Evolutionary conservation across 352 stramenopile genomes (phyloP).

Genomic region (Elongisporangium prolatum): DNA sequence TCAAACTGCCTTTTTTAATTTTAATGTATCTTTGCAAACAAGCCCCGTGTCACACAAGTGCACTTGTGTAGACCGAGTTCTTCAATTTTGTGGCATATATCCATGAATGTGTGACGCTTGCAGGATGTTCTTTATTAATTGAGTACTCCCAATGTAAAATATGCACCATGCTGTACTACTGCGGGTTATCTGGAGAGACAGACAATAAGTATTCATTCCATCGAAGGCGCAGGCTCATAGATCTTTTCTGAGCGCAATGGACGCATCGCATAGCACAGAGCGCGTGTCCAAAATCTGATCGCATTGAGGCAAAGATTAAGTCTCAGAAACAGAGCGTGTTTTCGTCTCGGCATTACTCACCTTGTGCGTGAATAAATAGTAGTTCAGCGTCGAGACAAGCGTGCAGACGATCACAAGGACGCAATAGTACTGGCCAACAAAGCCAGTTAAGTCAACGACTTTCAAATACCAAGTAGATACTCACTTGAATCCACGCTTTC

Average conservation of each 20-base stretch:
- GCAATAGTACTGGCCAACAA: conserved; percentile 33
- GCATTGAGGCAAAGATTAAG: background rate
- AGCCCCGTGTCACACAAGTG: too few species aligned
- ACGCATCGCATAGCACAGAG: background rate
- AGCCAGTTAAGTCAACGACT: background rate
- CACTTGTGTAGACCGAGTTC: too few species aligned
- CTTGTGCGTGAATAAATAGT: conserved; percentile 42
- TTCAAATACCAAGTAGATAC: background rate
- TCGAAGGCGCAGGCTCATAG: background rate
- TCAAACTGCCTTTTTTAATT: too few species aligned
- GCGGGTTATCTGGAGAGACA: too few species aligned
- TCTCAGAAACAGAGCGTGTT: background rate
- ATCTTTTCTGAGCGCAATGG: background rate
- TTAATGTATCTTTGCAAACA: too few species aligned
- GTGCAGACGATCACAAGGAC: conserved; percentile 31
- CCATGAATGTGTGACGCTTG: too few species aligned
- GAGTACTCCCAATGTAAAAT: too few species aligned
- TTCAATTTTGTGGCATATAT: too few species aligned
- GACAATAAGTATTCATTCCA: background rate
- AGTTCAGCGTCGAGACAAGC: conserved; percentile 18
- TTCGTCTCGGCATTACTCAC: conserved; percentile 17
- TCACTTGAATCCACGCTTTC: conserved; percentile 64
- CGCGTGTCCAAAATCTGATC: background rate
- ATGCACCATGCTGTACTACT: too few species aligned
- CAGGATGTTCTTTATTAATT: too few species aligned